Conservation (phyloP, 1,284 basidiomycete genomes). For the Irpex sp. region DNA sequence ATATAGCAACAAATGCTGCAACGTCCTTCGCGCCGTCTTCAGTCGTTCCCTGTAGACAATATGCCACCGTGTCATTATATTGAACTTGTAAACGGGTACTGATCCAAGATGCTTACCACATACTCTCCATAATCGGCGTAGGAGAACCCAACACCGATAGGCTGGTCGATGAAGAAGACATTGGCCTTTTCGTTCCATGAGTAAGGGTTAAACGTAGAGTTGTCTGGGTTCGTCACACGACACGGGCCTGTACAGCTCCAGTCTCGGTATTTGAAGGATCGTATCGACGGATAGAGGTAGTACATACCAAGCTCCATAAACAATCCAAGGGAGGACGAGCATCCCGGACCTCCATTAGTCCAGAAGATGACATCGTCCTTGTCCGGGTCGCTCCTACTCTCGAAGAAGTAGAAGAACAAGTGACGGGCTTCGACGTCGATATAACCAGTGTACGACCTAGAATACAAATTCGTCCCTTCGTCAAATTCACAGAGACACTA, state of each 20-base stretch:
- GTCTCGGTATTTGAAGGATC: background rate
- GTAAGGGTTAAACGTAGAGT: conserved; percentile 51
- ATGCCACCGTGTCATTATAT: background rate
- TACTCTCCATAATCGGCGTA: conserved; percentile 69
- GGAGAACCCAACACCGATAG: conserved; percentile 65
- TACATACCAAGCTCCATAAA: conserved; percentile 58
- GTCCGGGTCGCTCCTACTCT: conserved; percentile 65
- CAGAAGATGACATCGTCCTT: conserved; percentile 66
- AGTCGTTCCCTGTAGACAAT: conserved; percentile 40
- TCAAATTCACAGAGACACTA: background rate
- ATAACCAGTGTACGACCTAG: conserved; percentile 17
- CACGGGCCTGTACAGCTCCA: conserved; percentile 12
- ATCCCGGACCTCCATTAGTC: conserved; percentile 58
- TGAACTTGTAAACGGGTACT: background rate
- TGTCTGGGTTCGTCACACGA: conserved; percentile 39
- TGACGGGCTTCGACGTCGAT: conserved; percentile 32
- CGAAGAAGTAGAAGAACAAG: conserved; percentile 80
- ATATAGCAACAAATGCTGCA: conserved; percentile 65
- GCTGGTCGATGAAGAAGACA: conserved; percentile 72
- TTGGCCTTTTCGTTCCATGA: conserved; percentile 72
- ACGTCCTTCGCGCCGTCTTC: conserved; percentile 71
- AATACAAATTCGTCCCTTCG: background rate
- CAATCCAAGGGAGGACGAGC: conserved; percentile 50
- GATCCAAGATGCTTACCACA: conserved; percentile 38
- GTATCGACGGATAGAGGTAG: background rate